Evolutionary conservation across 139 green algal genomes (phyloP), one percentile per base, ranked within the genome.

Genomic region (Astrephomene gubernaculifera): DNA sequence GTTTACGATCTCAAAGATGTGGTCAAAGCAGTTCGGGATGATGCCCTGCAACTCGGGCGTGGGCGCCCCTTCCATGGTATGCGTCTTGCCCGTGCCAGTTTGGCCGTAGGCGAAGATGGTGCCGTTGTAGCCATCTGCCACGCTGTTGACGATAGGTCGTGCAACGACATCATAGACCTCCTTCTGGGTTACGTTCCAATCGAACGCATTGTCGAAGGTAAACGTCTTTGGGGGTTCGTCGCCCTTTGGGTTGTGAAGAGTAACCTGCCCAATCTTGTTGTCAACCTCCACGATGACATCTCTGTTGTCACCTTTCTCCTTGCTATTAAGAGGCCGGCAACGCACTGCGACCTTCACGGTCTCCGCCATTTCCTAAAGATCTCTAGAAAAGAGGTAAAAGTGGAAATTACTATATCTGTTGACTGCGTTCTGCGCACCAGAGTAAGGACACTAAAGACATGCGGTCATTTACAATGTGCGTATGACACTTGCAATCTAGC

Each of bases 131-230:
- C 96, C 96, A 38, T 97, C 76, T 57, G 98, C 87, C 8, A 94
- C 92, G 39, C 88, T 92, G 41, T 95, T 85, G 3, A 98, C 95
- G 69, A 98, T 96, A 25, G 90, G 86, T 24, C 87, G 80, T 7
- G 94, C 95, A 0, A 92, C 92, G 35, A 89, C 70, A 5, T 94
- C 87, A 52, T 96, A 98, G 4, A 98, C 84, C 21, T 95, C 83
- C 29, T 80, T 38, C 86, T 98, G 95, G 2, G 44, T 87, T 33
- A 82, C 83, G 17, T 87, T 91, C 70, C 72, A 87, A 60, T 95
- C 94, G 91, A 95, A 97, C 2, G 96, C 92, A 39, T 89, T 81
- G 82, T 98, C 96, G 81, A 98, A 98, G 22, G 95, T 95, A 89
- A 97, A 98, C 0, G 60, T 49, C 60, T 84, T 72, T 4, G 57